phyloP scores from a whole-genome alignment of 2,329 filamentous ascomycete species.

The Penicillium sp. region DNA sequence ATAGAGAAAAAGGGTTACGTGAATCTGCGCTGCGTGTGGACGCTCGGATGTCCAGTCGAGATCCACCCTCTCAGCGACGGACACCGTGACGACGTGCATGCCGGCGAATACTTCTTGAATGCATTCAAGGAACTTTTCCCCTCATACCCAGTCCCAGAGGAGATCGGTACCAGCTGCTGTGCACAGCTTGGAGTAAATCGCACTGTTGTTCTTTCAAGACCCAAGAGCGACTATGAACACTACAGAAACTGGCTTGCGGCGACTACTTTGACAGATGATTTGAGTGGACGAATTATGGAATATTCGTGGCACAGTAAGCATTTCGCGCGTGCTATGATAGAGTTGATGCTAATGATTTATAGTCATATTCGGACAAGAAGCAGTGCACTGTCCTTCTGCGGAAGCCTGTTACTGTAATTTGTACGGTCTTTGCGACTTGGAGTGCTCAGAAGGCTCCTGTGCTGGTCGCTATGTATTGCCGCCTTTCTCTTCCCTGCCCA shows the following conservation, averaged over 20 bases:
- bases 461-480: conserved; percentile 59
- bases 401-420: conserved; percentile 65
- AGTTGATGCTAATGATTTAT: conserved; percentile 1
- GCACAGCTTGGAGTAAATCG: conserved; percentile 55
- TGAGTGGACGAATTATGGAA: conserved; percentile 55
- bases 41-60: conserved; percentile 51
- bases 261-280: conserved; percentile 47
- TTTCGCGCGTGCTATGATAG: background rate
- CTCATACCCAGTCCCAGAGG: conserved; percentile 38
- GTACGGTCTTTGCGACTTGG: conserved; percentile 59
- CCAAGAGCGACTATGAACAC: conserved; percentile 49
- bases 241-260: conserved; percentile 51
- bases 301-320: conserved; percentile 59
- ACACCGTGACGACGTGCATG: conserved; percentile 47
- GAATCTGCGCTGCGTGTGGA: conserved; percentile 55
- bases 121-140: conserved; percentile 53
- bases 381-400: conserved; percentile 61
- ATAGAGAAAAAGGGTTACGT: conserved; percentile 52
- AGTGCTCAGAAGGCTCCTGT: conserved; percentile 48
- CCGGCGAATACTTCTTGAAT: conserved; percentile 49
- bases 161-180: conserved; percentile 53
- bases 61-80: conserved; percentile 47
- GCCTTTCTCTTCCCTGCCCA: conserved; percentile 55
- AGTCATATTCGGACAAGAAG: conserved; percentile 59
- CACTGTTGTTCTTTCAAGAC: conserved; percentile 46